phyloP scores from a whole-genome alignment of 441 rosid genomes.

The Pelargonium cotyledonis region DNA sequence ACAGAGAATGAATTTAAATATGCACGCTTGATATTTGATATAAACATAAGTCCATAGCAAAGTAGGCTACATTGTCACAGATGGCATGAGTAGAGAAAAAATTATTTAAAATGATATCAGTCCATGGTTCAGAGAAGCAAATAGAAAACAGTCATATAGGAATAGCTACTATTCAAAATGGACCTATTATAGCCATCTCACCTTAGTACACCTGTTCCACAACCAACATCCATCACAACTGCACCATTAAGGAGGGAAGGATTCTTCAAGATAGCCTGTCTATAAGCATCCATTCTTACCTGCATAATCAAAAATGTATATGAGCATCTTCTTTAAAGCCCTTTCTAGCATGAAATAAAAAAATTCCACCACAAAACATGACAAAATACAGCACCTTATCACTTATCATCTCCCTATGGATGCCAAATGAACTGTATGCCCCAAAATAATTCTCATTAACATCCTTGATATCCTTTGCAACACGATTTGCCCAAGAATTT shows the following conservation, averaged over 20 bases:
- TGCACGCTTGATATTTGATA: not conserved
- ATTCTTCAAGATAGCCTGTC: conserved; percentile 73
- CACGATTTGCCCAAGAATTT: conserved; percentile 29
- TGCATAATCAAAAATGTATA: conserved; percentile 24
- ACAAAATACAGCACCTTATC: conserved; percentile 53
- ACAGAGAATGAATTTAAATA: not conserved
- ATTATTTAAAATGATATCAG: not conserved
- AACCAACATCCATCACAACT: conserved; percentile 94
- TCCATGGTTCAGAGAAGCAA: not conserved
- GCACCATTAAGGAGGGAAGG: conserved; percentile 64
- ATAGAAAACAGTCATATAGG: not conserved
- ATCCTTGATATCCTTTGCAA: conserved; percentile 44
- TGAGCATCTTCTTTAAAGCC: conserved; percentile 10
- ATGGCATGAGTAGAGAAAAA: not conserved
- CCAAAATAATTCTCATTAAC: conserved; percentile 77
- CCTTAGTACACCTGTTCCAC: conserved; percentile 96
- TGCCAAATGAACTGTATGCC: conserved; percentile 79
- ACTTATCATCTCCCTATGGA: conserved; percentile 86
- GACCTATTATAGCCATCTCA: conserved; percentile 17
- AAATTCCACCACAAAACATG: conserved; percentile 7
- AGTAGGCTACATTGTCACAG: not conserved
- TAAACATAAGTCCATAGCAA: not conserved
- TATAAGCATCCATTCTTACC: conserved; percentile 79
- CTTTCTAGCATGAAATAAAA: conserved; percentile 10
- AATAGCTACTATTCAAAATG: not conserved